Evolutionary conservation across 768 basidiomycete species (phyloP).

Genomic region (Pulveroboletus sp.): DNA sequence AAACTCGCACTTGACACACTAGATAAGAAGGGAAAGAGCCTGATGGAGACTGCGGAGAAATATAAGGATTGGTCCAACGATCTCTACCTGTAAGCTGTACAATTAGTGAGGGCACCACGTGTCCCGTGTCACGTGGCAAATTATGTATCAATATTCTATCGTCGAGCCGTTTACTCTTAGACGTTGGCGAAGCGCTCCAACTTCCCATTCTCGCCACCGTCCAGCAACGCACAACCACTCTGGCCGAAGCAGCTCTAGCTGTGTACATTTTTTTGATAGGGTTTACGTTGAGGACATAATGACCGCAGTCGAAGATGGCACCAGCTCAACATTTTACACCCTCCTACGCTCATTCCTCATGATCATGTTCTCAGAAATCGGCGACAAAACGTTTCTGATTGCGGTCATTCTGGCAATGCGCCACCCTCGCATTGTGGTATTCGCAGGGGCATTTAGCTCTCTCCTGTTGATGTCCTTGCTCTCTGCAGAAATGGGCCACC

Average conservation of each 20-base stretch:
- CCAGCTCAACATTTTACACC: slow-evolving; percentile 35
- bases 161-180: neutral
- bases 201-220: neutral
- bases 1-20: neutral
- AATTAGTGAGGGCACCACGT: no score
- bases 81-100: slow-evolving; percentile 11
- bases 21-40: slow-evolving; percentile 9
- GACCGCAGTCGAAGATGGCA: slow-evolving; percentile 14
- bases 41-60: slow-evolving; percentile 12
- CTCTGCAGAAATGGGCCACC: slow-evolving; percentile 87
- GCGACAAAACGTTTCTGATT: slow-evolving; percentile 90
- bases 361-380: slow-evolving; percentile 91
- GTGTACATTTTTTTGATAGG: neutral
- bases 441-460: slow-evolving; percentile 82
- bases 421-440: slow-evolving; percentile 81
- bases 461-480: slow-evolving; percentile 91
- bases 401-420: slow-evolving; percentile 93
- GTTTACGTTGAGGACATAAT: slow-evolving; percentile 10
- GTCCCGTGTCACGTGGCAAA: neutral
- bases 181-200: neutral
- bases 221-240: neutral
- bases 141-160: neutral
- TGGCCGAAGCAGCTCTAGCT: neutral
- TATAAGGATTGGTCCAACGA: slow-evolving; percentile 23
- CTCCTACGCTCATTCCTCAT: slow-evolving; percentile 78